Evolutionary conservation across 2,329 filamentous ascomycete species (phyloP), one percentile per base, ranked within the genome.

Genomic region (Phoma sp.): DNA sequence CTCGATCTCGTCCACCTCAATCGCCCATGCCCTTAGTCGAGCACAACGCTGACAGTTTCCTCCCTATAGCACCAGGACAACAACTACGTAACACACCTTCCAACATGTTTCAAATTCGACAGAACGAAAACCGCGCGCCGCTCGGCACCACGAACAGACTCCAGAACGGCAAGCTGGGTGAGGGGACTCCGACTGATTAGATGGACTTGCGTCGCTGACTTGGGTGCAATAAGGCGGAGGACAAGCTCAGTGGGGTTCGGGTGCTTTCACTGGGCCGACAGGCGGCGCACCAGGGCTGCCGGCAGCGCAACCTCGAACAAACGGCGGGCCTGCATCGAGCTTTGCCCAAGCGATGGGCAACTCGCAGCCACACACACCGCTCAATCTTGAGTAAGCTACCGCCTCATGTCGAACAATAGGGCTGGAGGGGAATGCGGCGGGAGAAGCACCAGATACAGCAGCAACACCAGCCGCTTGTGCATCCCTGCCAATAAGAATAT

Each of bases 301-400:
- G 52, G 78, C 72, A 56, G 76, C 75, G 57, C 82, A 82, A 69
- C 74, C 82, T 67, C 78, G 82, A 68, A 76, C 76, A 61, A 79
- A 82, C 65, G 78, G 71, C 14, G 64, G 77, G 43, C 76, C 76
- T 21, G 76, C 83, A 68, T 79, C 80, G 38, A 84, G 79, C 62
- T 85, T 84, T 69, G 82, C 83, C 59, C 82, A 84, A 72, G 83
- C 81, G 59, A 78, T 84, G 59, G 77, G 80, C 40, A 79, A 78
- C 40, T 83, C 81, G 33, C 81, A 84, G 67, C 76, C 80, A 38
- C 78, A 80, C 49, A 80, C 81, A 21, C 78, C 82, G 52, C 72
- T 85, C 63, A 83, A 85, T 68, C 76, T 83, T 48, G 83, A 82
- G 83, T 85, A 77, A 80, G 83, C 82, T 43, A 49, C 51, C 38